Evolutionary conservation across 306 rosid species (phyloP).

Genomic region (Trifolium fragiferum): DNA sequence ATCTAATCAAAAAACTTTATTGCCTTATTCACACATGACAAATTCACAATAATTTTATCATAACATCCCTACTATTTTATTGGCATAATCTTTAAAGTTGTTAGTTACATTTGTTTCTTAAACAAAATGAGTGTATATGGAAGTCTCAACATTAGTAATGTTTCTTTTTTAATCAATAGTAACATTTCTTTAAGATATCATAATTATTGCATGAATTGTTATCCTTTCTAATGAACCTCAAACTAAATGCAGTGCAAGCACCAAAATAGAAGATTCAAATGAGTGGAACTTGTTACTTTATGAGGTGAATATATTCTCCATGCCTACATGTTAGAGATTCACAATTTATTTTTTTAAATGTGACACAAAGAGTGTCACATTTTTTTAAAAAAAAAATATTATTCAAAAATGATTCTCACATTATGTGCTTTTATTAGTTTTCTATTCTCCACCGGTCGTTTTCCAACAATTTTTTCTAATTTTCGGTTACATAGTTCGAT

Average conservation of each 20-base stretch:
- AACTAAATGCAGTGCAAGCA: neutral
- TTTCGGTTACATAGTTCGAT: too few relatives aligned
- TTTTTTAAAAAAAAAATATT: too few relatives aligned
- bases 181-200: neutral
- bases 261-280: neutral
- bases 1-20: conserved; percentile 5
- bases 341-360: too few relatives aligned
- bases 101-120: neutral
- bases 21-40: conserved; percentile 8
- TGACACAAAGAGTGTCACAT: too few relatives aligned
- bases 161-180: neutral
- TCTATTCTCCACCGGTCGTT: too few relatives aligned
- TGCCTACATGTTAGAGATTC: too few relatives aligned
- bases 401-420: too few relatives aligned
- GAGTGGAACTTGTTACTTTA: neutral
- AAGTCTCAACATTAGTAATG: neutral
- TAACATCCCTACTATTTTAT: neutral
- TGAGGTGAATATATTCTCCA: too few relatives aligned
- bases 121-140: too few relatives aligned
- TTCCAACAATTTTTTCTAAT: too few relatives aligned
- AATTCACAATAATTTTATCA: conserved; percentile 19
- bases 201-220: neutral
- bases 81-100: neutral
- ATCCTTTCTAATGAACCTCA: neutral
- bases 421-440: too few relatives aligned